Base-by-base conservation (phyloP, 257 asterid genomes). In the Mitragyna speciosa region DNA sequence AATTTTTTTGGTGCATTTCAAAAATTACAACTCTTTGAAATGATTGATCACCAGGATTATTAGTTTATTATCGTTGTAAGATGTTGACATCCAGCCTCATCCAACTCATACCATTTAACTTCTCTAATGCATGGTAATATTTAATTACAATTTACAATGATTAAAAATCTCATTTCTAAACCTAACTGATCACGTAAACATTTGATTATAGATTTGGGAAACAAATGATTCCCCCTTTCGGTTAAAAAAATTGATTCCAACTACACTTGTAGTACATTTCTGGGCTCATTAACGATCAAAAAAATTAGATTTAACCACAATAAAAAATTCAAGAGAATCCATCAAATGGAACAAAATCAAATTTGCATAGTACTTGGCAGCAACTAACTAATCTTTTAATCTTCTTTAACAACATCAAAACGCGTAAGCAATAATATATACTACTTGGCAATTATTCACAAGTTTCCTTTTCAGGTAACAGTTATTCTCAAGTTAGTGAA, bases 51-150 rank as follows among this genome's bases (percentile, higher is more conserved):
- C 36, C 26, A 70, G 51, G 6, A 10, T 22, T 41, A 10, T 22
- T 41, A 49, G 17, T 70, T 71, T 52, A 68, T 43, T 28, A 68
- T 82, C 78, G 77, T 52, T 77, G 66, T 52, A 0, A 17, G 91
- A 86, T 79, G 91, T 82, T 80, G 95, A 89, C 87, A 78, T 81
- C 82, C 85, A 87, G 84, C 89, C 43, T 76, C 76, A 86, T 85
- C 87, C 87, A 85, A 86, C 90, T 83, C 86, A 78, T 67, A 76
- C 81, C 45, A 75, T 20, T 73, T 63, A 58, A 65, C 61, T 83
- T 17, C 51, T 73, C 43, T 31, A 76, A 59, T 61, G 70, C 72
- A 10, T 54, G 69, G 73, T 78, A 72, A 76, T 78, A 70, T 80
- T 79, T 66, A 73, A 61, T 81, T 47, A 33, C 43, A 76, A 68